Evolutionary conservation across 352 stramenopile genomes (phyloP).

Genomic region (Phytophthora cactorum): DNA sequence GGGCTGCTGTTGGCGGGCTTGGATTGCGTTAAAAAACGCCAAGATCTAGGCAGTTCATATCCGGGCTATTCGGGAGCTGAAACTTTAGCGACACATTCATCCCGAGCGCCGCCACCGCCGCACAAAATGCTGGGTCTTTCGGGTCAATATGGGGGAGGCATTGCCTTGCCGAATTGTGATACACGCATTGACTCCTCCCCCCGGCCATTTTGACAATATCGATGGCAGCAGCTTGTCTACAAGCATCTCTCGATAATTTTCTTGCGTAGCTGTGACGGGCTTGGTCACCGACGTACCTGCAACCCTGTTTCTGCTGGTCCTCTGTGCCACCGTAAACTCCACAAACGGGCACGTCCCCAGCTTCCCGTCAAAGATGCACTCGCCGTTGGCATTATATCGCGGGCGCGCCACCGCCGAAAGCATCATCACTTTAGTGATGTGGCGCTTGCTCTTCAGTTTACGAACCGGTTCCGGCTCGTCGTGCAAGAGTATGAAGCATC

Average conservation of each 20-base stretch:
- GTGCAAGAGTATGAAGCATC: not conserved
- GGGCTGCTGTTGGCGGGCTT: not conserved
- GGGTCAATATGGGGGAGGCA: not conserved
- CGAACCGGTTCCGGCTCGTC: not conserved
- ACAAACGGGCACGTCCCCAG: slow-evolving; percentile 4
- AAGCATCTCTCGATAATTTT: slow-evolving; percentile 5
- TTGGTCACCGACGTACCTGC: not conserved
- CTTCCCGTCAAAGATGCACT: slow-evolving; percentile 5
- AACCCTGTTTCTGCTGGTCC: not conserved
- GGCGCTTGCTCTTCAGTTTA: slow-evolving; percentile 1
- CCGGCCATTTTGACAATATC: not conserved
- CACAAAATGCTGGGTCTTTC: not conserved
- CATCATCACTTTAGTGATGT: slow-evolving; percentile 3
- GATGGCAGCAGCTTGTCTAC: slow-evolving; percentile 2
- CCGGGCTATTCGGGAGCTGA: not conserved
- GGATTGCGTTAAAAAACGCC: not conserved
- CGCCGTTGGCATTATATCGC: not conserved
- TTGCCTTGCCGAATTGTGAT: slow-evolving; percentile 1
- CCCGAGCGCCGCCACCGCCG: not conserved
- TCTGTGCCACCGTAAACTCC: not conserved
- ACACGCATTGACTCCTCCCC: not conserved
- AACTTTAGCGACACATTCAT: not conserved
- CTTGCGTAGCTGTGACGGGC: not conserved
- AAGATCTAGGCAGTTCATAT: slow-evolving; percentile 6
- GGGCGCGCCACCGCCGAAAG: not conserved